Conservation (phyloP, 768 basidiomycete genomes). For the Saitozyma podzolica region DNA sequence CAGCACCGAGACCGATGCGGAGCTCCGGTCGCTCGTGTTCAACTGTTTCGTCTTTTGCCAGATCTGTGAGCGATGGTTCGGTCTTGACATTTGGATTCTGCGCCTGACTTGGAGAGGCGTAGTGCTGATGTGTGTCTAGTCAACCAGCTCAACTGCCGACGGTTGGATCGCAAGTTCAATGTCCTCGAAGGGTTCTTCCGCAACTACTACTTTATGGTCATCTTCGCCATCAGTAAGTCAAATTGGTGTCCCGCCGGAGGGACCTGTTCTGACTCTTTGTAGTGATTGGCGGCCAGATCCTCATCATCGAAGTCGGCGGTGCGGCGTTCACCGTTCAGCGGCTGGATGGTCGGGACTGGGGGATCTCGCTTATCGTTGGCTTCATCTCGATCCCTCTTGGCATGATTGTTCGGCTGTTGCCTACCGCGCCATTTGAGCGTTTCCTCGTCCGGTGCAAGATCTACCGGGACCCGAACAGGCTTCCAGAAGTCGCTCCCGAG, state of each 20-base stretch:
- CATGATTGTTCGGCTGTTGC: conserved; percentile 72
- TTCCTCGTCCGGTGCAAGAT: conserved; percentile 62
- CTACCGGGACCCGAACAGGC: conserved; percentile 63
- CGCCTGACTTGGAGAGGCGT: background rate
- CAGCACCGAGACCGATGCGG: conserved; percentile 42
- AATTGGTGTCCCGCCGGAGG: background rate
- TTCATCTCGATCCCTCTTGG: conserved; percentile 85
- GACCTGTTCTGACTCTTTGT: conserved; percentile 14
- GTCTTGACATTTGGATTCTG: no score
- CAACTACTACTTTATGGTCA: conserved; percentile 80
- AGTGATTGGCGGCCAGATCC: conserved; percentile 83
- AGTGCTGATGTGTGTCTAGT: conserved; percentile 38
- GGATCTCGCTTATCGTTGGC: conserved; percentile 84
- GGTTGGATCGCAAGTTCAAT: conserved; percentile 81
- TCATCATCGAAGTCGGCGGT: conserved; percentile 89
- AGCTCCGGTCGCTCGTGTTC: conserved; percentile 86
- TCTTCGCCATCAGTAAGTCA: conserved; percentile 77
- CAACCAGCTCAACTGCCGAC: conserved; percentile 88
- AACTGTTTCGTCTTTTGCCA: conserved; percentile 98
- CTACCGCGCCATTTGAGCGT: conserved; percentile 74
- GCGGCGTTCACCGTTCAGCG: conserved; percentile 84
- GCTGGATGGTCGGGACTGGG: conserved; percentile 85
- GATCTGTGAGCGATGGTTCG: conserved; percentile 58
- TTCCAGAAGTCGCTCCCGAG: conserved; percentile 64
- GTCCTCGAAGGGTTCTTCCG: conserved; percentile 76